phyloP scores from a whole-genome alignment of 163 green algal species.

The Coccomyxa subellipsoidea region DNA sequence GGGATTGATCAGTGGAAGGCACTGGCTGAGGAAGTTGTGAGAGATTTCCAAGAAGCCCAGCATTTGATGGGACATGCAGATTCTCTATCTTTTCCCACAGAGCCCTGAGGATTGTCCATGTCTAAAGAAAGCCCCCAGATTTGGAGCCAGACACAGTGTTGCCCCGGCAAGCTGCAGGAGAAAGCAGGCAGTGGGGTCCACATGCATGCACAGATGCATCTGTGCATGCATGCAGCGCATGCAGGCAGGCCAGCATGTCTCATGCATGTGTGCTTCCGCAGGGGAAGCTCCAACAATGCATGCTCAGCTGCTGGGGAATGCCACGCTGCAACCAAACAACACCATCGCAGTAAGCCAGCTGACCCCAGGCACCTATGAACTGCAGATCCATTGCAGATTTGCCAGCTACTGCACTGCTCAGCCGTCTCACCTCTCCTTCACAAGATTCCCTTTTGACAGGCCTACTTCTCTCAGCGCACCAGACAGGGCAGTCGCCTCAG shows the following conservation, averaged over 20 bases:
- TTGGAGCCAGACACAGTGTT: no score
- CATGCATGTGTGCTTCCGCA: no score
- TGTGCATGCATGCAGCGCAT: neutral
- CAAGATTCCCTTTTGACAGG: neutral
- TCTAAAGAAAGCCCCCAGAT: no score
- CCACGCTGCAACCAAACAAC: neutral
- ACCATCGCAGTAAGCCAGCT: neutral
- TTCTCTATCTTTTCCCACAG: no score
- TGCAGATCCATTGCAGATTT: neutral
- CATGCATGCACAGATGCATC: neutral
- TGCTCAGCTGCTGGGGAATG: neutral
- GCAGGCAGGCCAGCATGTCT: no score
- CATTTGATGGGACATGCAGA: no score
- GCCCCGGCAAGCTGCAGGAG: no score
- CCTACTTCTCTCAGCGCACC: neutral
- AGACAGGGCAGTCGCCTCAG: neutral
- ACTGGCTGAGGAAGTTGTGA: no score
- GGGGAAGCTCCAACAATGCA: neutral
- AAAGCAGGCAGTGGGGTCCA: no score
- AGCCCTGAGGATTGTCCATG: no score
- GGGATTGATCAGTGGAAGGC: no score
- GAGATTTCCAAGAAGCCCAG: no score
- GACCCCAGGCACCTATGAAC: neutral
- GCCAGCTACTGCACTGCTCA: neutral
- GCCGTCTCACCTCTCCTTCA: neutral